Conservation (phyloP, 148 eudicot genomes). For the Rhododendron ferrugineum region DNA sequence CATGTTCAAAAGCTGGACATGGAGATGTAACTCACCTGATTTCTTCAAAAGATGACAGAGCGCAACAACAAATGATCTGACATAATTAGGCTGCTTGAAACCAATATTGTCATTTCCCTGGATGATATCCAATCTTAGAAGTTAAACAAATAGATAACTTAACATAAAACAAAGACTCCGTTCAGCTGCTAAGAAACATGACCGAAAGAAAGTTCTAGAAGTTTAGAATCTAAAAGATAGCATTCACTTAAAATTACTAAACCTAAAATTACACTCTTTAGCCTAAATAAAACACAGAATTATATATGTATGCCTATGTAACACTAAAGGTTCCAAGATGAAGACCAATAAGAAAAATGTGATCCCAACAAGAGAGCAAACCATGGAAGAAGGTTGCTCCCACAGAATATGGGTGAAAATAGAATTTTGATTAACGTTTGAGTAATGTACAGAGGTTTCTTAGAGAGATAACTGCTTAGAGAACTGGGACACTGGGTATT, state of each 20-base stretch:
- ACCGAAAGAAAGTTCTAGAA: background rate
- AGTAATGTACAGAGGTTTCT: background rate
- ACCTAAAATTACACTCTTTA: background rate
- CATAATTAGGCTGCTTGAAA: slow-evolving; percentile 31
- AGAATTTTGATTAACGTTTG: background rate
- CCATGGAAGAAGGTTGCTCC: background rate
- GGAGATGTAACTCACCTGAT: slow-evolving; percentile 36
- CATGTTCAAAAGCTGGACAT: background rate
- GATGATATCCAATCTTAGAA: slow-evolving; percentile 23
- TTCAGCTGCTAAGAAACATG: background rate
- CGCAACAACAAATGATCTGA: slow-evolving; percentile 53
- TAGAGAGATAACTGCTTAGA: background rate
- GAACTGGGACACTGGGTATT: background rate
- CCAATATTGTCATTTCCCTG: slow-evolving; percentile 34
- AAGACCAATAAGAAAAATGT: background rate
- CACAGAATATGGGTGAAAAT: too few relatives aligned
- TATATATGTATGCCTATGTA: background rate
- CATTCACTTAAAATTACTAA: background rate
- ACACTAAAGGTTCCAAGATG: background rate
- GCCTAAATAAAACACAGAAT: background rate
- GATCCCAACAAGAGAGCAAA: background rate
- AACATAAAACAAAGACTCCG: background rate
- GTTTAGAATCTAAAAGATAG: background rate
- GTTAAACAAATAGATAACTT: background rate
- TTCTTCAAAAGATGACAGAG: slow-evolving; percentile 70